Base-by-base conservation (phyloP, 83 land plant genomes). In the Thuja plicata region DNA sequence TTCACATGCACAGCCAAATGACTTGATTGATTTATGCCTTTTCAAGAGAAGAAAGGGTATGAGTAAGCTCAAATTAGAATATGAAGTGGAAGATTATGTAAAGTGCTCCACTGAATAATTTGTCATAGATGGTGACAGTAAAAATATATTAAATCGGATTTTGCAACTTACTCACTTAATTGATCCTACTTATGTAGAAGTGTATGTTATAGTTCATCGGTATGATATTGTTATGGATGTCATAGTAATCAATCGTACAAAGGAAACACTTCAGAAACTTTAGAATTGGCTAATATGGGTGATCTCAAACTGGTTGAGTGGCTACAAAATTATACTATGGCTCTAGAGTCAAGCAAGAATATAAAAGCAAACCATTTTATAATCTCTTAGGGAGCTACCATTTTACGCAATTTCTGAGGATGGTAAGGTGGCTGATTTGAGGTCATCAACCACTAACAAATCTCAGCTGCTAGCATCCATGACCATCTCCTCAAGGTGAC, bases 101-200 rank as follows among this genome's bases (percentile, higher is more conserved):
- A 96, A 94, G 89, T 93, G 98, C 81, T 97, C 98, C n/a, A 96
- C 98, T 38, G 98, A 97, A 74, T 97, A 94, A 89, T 94, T 95
- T 84, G 92, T 88, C 1, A 94, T 94, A 89, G 98, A 96, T 86
- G 90, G 55, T 17, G 97, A 94, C 91, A 94, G 93, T 79, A 91
- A 93, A 54, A 95, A 92, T 86, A 95, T 94, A 81, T 90, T 96
- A 45, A 96, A 95, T 76, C 92, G 96, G 66, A 92, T 96, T 82
- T 92, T 96, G 70, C 98, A 96, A 80, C 96, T 96, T 34, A 95
- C 98, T 16, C 97, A 97, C 83, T 96, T 96, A 89, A 95, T 96
- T 88, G 98, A 96, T 87, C 96, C 98, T 11, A 97, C 95, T n/a
- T 96, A 96, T 90, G 98, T 97, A 76, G 98, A 96, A 85, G 98